phyloP scores from a whole-genome alignment of 805 yeast species.

The Grigorovia yakushimaensis region DNA sequence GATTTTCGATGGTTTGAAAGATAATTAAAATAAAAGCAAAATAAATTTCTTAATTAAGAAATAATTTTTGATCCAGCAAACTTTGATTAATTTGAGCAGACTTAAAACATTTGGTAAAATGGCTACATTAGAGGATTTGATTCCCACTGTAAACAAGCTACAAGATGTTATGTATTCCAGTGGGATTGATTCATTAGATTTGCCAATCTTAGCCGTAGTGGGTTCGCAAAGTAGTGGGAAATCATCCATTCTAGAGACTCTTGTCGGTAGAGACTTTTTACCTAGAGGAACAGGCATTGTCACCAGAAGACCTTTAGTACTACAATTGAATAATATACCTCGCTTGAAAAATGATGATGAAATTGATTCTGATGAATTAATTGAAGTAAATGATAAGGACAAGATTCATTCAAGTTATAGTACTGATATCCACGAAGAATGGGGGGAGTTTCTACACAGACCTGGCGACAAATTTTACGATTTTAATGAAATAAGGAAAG shows the following conservation, averaged over 20 bases:
- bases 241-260: constrained; percentile 86
- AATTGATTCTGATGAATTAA: constrained; percentile 4
- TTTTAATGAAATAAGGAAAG: constrained; percentile 80
- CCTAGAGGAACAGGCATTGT: constrained; percentile 98
- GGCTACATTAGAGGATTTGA: constrained; percentile 36
- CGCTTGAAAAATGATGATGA: constrained; percentile 3
- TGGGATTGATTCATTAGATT: constrained; percentile 81
- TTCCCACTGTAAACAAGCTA: constrained; percentile 78
- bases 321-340: constrained; percentile 64
- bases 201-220: constrained; percentile 90
- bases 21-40: not conserved
- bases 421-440: constrained; percentile 42
- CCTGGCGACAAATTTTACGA: constrained; percentile 83
- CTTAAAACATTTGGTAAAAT: constrained; percentile 6
- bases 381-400: constrained; percentile 2
- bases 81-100: too few relatives aligned
- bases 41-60: too few relatives aligned
- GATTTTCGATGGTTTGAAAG: not conserved
- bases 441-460: constrained; percentile 95
- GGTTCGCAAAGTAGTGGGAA: constrained; percentile 98
- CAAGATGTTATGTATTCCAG: constrained; percentile 98
- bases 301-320: constrained; percentile 84
- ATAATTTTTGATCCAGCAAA: not conserved
- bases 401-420: constrained; percentile 1
- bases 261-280: constrained; percentile 89